Evolutionary conservation across 2,329 filamentous ascomycete species (phyloP), one percentile per base, ranked within the genome.

Genomic region (Leptographium lundbergii): DNA sequence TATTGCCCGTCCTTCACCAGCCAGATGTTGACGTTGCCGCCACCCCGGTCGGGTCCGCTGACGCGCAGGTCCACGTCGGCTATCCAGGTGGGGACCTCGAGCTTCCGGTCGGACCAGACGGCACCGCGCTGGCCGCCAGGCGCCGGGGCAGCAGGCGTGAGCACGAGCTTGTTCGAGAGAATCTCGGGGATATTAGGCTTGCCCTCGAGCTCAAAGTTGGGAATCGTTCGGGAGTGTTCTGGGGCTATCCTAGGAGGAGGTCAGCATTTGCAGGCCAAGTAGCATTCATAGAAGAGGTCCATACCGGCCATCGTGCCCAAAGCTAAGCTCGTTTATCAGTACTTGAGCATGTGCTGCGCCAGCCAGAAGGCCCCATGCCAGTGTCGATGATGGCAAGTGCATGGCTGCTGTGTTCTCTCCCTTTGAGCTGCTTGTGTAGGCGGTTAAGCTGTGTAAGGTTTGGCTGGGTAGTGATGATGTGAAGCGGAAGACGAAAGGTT

Each of bases 1-100:
- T 78, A 73, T 65, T 81, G 74, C 36, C 88, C 87, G 61, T 88
- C 81, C 66, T 83, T 85, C 57, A 82, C 85, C 68, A 95, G 89
- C 94, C 94, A 99, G 67, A 99, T 79, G 72, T 97, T 92, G 65
- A 99, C 76, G 73, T 95, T 96, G 55, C 94, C 94, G 60, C 86
- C 85, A 56, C 86, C 90, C 65, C 89, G 79, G 69, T 97, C 94
- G 63, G 87, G 86, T 9, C 94, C 94, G 62, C 83, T 89, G 57
- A 86, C 89, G 65, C 94, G 84, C 73, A 99, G 96, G 68, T 94
- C 86, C 65, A 97, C 78, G 68, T 95, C 89, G 56, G 85, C 84
- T 10, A 83, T 81, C 91, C 91, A 99, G 70, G 86, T 80, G n/a
- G 78, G 73, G 61, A 85, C 76, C 65, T 82, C 72, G 55, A 88